Evolutionary conservation across 2,329 filamentous ascomycete genomes (phyloP).

Genomic region (Alternaria burnsii): DNA sequence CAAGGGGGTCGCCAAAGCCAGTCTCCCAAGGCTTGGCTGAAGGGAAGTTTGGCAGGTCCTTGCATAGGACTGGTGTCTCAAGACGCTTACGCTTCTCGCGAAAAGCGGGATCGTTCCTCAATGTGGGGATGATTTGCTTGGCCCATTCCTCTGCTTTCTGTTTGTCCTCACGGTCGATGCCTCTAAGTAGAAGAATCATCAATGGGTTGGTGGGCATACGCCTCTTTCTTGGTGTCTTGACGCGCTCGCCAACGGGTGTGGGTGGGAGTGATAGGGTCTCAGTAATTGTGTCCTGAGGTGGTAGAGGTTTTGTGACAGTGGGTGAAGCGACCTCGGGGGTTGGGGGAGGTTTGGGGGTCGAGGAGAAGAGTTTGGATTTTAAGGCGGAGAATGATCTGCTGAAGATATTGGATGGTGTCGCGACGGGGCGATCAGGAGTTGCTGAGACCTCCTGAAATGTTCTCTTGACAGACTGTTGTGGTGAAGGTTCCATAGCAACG

Average conservation of each 20-base stretch:
- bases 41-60: conserved; percentile 41
- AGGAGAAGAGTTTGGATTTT: conserved; percentile 27
- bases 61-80: conserved; percentile 32
- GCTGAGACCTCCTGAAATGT: conserved; percentile 8
- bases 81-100: conserved; percentile 44
- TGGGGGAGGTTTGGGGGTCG: conserved; percentile 12
- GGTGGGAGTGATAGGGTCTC: conserved; percentile 36
- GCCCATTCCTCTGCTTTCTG: conserved; percentile 39
- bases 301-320: conserved; percentile 19
- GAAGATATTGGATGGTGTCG: conserved; percentile 25
- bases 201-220: conserved; percentile 24
- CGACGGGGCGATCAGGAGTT: conserved; percentile 19
- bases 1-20: conserved; percentile 41
- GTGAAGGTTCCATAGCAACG: conserved; percentile 9
- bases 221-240: conserved; percentile 26
- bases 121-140: conserved; percentile 27
- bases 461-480: conserved; percentile 11
- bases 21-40: conserved; percentile 44
- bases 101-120: conserved; percentile 29
- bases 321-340: conserved; percentile 15
- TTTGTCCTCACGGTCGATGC: conserved; percentile 30
- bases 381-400: conserved; percentile 33
- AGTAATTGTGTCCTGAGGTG: conserved; percentile 28
- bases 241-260: conserved; percentile 39
- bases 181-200: conserved; percentile 28